Evolutionary conservation across 345 rosid species (phyloP).

Genomic region (Linum usitatissimum): DNA sequence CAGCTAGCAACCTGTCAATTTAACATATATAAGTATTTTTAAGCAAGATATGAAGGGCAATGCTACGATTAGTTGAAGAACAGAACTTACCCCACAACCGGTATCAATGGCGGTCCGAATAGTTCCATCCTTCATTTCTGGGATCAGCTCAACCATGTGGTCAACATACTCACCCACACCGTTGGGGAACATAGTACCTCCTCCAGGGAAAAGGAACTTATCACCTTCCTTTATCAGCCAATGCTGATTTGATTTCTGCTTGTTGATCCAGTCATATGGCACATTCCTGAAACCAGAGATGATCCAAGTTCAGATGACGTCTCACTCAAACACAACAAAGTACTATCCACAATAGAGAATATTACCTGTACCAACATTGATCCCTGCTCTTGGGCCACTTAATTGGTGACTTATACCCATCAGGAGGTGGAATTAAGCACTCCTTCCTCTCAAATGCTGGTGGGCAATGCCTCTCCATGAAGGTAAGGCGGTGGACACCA

Average conservation of each 20-base stretch:
- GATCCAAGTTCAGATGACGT: background rate
- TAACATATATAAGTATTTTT: background rate
- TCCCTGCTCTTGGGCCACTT: conserved; percentile 92
- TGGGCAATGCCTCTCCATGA: conserved; percentile 97
- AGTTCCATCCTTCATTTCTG: conserved; percentile 87
- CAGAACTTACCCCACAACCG: conserved; percentile 81
- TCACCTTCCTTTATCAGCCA: conserved; percentile 94
- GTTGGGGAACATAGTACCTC: conserved; percentile 94
- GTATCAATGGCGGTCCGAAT: conserved; percentile 91
- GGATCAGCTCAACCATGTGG: conserved; percentile 86
- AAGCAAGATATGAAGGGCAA: too few relatives aligned
- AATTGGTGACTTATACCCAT: conserved; percentile 82
- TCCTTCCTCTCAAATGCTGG: conserved; percentile 76
- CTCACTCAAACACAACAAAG: background rate
- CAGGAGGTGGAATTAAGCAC: conserved; percentile 94
- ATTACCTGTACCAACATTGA: conserved; percentile 96
- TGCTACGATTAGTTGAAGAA: background rate
- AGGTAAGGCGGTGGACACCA: conserved; percentile 68
- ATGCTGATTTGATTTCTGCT: conserved; percentile 86
- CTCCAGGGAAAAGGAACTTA: conserved; percentile 88
- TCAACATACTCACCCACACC: conserved; percentile 96
- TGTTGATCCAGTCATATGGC: conserved; percentile 97
- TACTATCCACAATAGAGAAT: conserved; percentile 1
- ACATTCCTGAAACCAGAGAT: conserved; percentile 61
- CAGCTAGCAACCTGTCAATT: conserved; percentile 85